Percentiles rank a stretch among this genome's conserved stretches.
These are phyloP conservation scores for Saccharum officinarum DNA, from an alignment of 176 grass and related monocot species.

Conservation along the genomic window DNA sequence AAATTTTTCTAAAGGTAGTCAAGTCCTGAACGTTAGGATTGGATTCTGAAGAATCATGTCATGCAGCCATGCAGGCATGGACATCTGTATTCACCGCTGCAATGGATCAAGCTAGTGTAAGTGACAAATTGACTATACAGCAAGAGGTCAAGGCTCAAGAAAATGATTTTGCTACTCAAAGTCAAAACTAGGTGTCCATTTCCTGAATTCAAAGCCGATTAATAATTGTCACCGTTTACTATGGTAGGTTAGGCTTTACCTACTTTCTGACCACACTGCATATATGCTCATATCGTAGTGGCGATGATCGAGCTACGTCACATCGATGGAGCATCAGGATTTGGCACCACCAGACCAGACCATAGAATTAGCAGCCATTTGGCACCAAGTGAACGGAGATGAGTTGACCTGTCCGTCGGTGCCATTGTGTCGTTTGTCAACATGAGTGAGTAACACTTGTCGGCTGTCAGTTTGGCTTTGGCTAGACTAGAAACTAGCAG, in stretches of 20 bases:
- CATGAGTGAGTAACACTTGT: constrained; percentile 6
- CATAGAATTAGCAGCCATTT: constrained; percentile 1
- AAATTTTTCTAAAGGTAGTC: background rate
- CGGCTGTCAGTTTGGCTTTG: background rate
- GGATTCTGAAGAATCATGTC: constrained; percentile 1
- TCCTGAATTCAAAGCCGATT: background rate
- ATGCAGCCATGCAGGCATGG: background rate
- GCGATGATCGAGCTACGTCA: background rate
- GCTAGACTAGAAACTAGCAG: constrained; percentile 17
- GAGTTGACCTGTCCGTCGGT: background rate
- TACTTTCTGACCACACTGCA: constrained; percentile 21
- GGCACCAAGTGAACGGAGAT: constrained; percentile 4
- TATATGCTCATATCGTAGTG: constrained; percentile 20
- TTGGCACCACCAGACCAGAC: constrained; percentile 1
- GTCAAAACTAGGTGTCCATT: background rate
- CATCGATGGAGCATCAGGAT: constrained; percentile 12
- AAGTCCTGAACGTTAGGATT: background rate
- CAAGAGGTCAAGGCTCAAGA: background rate
- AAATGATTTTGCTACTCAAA: constrained; percentile 26
- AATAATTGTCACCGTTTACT: constrained; percentile 7
- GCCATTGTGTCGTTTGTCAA: background rate
- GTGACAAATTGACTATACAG: background rate
- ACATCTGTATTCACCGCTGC: background rate
- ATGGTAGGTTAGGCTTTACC: constrained; percentile 10
- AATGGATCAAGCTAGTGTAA: background rate